A percentile compares a stretch with the other conserved stretches of the same genome.
Conservation (phyloP, 805 yeast genomes). For the Blastobotrys robertii region DNA sequence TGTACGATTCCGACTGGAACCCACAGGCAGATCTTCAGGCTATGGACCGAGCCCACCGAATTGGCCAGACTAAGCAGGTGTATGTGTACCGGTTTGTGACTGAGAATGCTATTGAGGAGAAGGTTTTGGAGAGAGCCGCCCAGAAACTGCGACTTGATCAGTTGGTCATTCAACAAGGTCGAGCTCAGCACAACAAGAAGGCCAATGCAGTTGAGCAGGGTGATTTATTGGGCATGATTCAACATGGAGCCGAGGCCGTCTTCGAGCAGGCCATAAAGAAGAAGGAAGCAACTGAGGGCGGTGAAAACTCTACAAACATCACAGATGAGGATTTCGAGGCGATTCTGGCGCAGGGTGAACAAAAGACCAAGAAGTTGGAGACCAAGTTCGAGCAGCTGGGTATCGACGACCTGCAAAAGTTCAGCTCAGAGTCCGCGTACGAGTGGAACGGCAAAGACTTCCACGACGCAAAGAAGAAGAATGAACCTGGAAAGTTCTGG, state of each 20-base stretch:
- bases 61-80: conserved; percentile 95
- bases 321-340: conserved; percentile 71
- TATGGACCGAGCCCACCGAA: conserved; percentile 96
- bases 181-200: conserved; percentile 40
- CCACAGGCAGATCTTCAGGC: conserved; percentile 98
- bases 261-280: conserved; percentile 39
- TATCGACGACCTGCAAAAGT: conserved; percentile 85
- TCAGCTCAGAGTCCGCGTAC: conserved; percentile 81
- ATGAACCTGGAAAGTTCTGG: conserved; percentile 46
- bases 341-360: conserved; percentile 71
- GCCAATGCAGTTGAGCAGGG: conserved; percentile 35
- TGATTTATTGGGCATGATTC: conserved; percentile 89
- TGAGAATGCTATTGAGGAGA: conserved; percentile 93
- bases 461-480: conserved; percentile 37
- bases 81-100: conserved; percentile 87
- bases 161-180: conserved; percentile 89
- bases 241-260: conserved; percentile 88
- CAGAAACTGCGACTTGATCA: conserved; percentile 89
- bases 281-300: conserved; percentile 23
- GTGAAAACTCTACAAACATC: conserved; percentile 19
- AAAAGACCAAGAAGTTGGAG: conserved; percentile 68
- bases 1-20: conserved; percentile 94
- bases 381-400: conserved; percentile 80
- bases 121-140: conserved; percentile 91
- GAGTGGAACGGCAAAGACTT: conserved; percentile 94